A percentile compares a stretch with the other conserved stretches of the same genome.
Conservation (phyloP, 2,329 filamentous ascomycete genomes). For the Alternaria consortialis region DNA sequence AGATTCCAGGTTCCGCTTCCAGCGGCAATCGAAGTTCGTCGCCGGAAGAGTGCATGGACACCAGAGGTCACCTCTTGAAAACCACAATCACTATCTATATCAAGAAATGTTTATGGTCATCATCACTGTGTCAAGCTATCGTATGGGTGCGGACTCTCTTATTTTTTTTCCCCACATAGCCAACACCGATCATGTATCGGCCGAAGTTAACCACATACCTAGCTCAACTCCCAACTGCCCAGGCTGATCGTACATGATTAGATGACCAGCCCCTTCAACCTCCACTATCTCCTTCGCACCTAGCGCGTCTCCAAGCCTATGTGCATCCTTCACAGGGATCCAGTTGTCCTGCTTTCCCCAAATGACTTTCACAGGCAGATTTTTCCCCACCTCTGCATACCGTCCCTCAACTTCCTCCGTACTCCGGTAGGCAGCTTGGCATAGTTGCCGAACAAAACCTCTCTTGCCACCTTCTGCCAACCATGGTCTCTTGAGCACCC, state of each 20-base stretch:
- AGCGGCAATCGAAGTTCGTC: constrained; percentile 16
- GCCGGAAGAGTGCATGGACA: constrained; percentile 21
- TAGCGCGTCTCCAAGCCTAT: constrained; percentile 23
- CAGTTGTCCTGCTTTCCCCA: constrained; percentile 32
- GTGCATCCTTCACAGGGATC: constrained; percentile 24
- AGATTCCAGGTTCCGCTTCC: constrained; percentile 18
- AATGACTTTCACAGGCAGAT: constrained; percentile 27
- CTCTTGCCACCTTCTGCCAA: constrained; percentile 21
- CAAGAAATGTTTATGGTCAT: background rate
- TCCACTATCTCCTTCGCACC: constrained; percentile 21
- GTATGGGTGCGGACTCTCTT: background rate
- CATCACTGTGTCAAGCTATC: background rate
- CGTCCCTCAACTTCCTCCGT: constrained; percentile 26
- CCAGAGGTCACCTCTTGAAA: background rate
- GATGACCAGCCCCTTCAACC: constrained; percentile 27
- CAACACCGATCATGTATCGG: background rate
- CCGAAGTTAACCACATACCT: constrained; percentile 20
- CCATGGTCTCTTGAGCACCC: constrained; percentile 27
- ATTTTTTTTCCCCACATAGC: background rate
- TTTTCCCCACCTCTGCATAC: constrained; percentile 24
- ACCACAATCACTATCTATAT: background rate
- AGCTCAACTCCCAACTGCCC: constrained; percentile 27
- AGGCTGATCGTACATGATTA: constrained; percentile 30
- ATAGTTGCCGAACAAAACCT: constrained; percentile 32
- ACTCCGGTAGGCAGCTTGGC: constrained; percentile 29